Percentiles rank a stretch among this genome's conserved stretches.
These are phyloP conservation scores for Helminthosporium solani DNA, from an alignment of 2,329 filamentous ascomycete genomes.

Conservation along the genomic window DNA sequence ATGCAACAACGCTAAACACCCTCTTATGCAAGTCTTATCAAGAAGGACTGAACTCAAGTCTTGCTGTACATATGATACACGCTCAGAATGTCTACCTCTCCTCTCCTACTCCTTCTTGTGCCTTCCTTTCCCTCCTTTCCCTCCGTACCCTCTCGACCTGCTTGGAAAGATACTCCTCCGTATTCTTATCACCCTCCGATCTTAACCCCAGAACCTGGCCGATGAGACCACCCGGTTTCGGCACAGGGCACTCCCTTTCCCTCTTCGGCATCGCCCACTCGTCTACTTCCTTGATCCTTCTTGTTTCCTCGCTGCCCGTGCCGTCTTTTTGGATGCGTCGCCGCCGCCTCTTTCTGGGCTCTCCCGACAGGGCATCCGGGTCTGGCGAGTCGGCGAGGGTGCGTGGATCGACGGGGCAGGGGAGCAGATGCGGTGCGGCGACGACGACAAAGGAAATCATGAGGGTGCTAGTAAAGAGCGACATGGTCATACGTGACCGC, in stretches of 20 bases:
- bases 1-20: too few relatives aligned
- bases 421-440: slow-evolving; percentile 82
- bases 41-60: too few relatives aligned
- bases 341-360: slow-evolving; percentile 43
- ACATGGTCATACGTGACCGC: slow-evolving; percentile 87
- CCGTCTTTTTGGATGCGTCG: slow-evolving; percentile 36
- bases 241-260: slow-evolving; percentile 75
- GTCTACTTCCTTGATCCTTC: slow-evolving; percentile 15
- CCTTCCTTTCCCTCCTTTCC: not conserved
- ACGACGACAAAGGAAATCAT: slow-evolving; percentile 90
- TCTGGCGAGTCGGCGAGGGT: slow-evolving; percentile 69
- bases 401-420: slow-evolving; percentile 78
- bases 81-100: not conserved
- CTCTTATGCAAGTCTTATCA: too few relatives aligned
- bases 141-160: slow-evolving; percentile 9
- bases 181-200: slow-evolving; percentile 22
- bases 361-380: slow-evolving; percentile 26
- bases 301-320: slow-evolving; percentile 20
- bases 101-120: not conserved
- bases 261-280: slow-evolving; percentile 48
- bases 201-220: slow-evolving; percentile 74
- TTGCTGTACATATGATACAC: slow-evolving; percentile 7
- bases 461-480: slow-evolving; percentile 91
- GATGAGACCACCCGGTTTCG: slow-evolving; percentile 79
- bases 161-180: slow-evolving; percentile 15